A percentile compares a stretch with the other conserved stretches of the same genome.
Conservation (phyloP, 352 stramenopile species). For the Phytophthora tentaculata region DNA sequence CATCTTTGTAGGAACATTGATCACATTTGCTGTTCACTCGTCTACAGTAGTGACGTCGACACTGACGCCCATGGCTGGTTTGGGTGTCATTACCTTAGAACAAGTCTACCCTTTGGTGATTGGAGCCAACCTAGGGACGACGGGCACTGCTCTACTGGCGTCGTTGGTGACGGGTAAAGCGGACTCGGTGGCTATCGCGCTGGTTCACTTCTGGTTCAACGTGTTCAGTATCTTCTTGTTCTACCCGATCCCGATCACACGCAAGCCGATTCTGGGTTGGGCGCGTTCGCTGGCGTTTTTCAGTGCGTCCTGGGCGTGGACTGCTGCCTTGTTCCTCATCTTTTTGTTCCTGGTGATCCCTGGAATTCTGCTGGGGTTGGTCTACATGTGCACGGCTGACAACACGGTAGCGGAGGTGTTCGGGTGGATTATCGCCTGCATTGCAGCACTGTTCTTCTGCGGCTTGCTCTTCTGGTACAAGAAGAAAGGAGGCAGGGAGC, state of each 20-base stretch:
- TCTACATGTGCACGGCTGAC: constrained; percentile 55
- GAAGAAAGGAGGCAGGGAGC: constrained; percentile 34
- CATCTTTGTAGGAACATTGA: constrained; percentile 75
- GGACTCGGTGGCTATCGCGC: constrained; percentile 81
- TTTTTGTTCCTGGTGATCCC: constrained; percentile 54
- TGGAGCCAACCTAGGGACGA: constrained; percentile 92
- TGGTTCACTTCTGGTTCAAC: constrained; percentile 93
- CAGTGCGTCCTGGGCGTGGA: constrained; percentile 55
- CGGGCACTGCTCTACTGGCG: constrained; percentile 82
- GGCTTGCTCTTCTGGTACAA: constrained; percentile 46
- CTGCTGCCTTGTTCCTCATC: constrained; percentile 51
- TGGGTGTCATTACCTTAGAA: constrained; percentile 87
- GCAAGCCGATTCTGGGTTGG: constrained; percentile 70
- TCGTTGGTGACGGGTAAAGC: constrained; percentile 79
- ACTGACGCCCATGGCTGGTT: constrained; percentile 88
- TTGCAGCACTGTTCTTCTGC: constrained; percentile 17
- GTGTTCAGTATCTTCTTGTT: constrained; percentile 88
- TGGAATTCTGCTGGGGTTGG: constrained; percentile 44
- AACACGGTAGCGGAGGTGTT: constrained; percentile 17
- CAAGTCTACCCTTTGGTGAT: constrained; percentile 90
- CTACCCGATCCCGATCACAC: constrained; percentile 90
- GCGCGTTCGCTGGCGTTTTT: constrained; percentile 67
- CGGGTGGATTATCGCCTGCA: constrained; percentile 39
- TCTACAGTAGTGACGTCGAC: constrained; percentile 90
- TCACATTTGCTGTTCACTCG: constrained; percentile 90